phyloP scores from a whole-genome alignment of 352 stramenopile genomes.

The Phytopythium sindhum region DNA sequence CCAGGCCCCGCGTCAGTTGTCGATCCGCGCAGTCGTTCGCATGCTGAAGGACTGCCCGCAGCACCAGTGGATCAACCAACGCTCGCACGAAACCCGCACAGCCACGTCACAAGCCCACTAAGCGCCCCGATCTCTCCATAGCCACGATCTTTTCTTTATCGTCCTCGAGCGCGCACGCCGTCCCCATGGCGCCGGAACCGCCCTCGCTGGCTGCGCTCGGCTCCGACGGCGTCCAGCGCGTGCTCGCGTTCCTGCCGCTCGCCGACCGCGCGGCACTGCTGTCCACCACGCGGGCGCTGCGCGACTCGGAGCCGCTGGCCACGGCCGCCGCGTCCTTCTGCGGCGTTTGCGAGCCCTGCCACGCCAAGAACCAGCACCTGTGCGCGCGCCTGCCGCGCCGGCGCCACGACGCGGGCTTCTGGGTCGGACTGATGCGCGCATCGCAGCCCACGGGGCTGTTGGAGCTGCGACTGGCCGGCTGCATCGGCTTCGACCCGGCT shows the following conservation, averaged over 20 bases:
- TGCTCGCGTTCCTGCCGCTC: conserved; percentile 56
- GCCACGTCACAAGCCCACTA: conserved; percentile 63
- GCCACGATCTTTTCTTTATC: not conserved
- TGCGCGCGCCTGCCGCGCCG: conserved; percentile 22
- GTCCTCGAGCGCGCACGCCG: not conserved
- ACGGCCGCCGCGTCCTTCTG: conserved; percentile 56
- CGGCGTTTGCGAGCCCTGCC: conserved; percentile 44
- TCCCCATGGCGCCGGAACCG: conserved; percentile 11
- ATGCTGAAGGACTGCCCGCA: conserved; percentile 90
- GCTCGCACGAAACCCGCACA: conserved; percentile 84
- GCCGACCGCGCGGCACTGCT: conserved; percentile 62
- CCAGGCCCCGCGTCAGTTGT: not conserved
- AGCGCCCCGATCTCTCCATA: conserved; percentile 8
- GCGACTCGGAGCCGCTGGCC: conserved; percentile 37
- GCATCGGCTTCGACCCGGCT: conserved; percentile 33
- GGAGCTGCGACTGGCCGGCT: conserved; percentile 55
- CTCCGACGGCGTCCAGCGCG: conserved; percentile 48
- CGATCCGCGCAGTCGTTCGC: conserved; percentile 2
- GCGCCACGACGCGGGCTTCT: conserved; percentile 31
- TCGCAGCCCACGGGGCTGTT: conserved; percentile 31
- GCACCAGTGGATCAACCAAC: conserved; percentile 89
- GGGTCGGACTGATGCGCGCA: conserved; percentile 44
- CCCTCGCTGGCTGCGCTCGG: conserved; percentile 20
- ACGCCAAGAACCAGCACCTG: conserved; percentile 46
- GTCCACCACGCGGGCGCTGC: conserved; percentile 31